These are phyloP conservation scores for Trifolium repens DNA, from an alignment of 306 rosid genomes.

Conservation along the genomic window DNA sequence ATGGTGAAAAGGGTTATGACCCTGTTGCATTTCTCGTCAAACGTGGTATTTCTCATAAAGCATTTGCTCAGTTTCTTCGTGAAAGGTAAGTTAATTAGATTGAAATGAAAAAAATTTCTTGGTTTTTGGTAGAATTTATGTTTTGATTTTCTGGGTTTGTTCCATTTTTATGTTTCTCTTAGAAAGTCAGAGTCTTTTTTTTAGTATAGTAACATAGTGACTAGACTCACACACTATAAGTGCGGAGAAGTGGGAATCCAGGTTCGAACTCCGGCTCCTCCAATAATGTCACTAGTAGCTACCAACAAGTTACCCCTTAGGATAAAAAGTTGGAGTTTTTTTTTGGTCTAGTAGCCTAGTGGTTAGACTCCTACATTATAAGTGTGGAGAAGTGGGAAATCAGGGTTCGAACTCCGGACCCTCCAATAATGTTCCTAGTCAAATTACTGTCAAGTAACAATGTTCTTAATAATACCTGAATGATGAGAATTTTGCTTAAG, in stretches of 20 bases:
- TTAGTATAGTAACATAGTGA: no score
- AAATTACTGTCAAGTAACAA: neutral
- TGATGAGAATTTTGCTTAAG: neutral
- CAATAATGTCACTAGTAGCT: no score
- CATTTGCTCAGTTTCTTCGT: constrained; percentile 83
- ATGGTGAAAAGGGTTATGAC: constrained; percentile 68
- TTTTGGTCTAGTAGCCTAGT: no score
- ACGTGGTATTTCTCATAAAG: constrained; percentile 79
- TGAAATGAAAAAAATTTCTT: neutral
- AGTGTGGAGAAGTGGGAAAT: no score
- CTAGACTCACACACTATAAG: no score
- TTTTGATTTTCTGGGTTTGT: constrained; percentile 33
- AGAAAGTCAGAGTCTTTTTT: constrained; percentile 14
- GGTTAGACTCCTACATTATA: no score
- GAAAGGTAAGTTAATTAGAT: constrained; percentile 63
- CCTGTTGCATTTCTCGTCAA: constrained; percentile 86
- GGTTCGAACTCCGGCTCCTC: no score
- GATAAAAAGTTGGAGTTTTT: no score
- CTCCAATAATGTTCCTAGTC: neutral
- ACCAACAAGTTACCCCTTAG: no score
- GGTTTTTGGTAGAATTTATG: neutral
- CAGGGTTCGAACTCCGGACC: no score
- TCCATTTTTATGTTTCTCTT: constrained; percentile 1
- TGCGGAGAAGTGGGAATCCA: no score
- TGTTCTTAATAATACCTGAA: neutral